Conservation (phyloP, 352 stramenopile species). For the Thalassiosira exigua region DNA sequence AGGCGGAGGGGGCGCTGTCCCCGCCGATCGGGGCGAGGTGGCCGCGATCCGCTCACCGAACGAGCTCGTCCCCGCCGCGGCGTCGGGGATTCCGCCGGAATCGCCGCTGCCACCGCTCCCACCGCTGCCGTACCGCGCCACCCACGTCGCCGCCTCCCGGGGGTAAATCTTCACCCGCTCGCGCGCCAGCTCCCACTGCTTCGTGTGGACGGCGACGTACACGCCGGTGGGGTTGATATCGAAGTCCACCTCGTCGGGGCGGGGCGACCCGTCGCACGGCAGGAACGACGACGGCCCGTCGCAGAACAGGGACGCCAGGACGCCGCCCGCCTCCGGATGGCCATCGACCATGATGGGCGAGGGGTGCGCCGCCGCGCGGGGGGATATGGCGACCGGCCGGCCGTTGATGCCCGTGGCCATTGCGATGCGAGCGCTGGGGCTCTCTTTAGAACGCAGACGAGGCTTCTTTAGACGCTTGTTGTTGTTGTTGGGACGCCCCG, state of each 20-base stretch:
- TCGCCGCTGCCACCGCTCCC: neutral
- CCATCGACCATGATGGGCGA: neutral
- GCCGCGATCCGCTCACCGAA: neutral
- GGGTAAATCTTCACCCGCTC: constrained; percentile 45
- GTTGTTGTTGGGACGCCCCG: too few relatives aligned
- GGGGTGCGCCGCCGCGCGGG: neutral
- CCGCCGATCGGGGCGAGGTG: constrained; percentile 8
- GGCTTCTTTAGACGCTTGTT: too few relatives aligned
- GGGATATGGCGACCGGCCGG: constrained; percentile 17
- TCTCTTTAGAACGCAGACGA: too few relatives aligned
- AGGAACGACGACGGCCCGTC: neutral
- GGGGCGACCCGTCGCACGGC: constrained; percentile 25
- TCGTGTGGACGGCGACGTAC: constrained; percentile 75
- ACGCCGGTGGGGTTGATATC: constrained; percentile 73
- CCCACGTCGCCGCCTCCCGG: constrained; percentile 51
- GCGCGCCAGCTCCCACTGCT: constrained; percentile 69
- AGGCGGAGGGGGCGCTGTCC: neutral
- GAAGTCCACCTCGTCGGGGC: constrained; percentile 60
- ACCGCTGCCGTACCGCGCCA: constrained; percentile 30
- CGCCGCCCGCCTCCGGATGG: neutral
- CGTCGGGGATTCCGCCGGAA: neutral
- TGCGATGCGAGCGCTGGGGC: too few relatives aligned
- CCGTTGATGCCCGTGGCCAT: constrained; percentile 22
- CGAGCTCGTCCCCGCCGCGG: neutral
- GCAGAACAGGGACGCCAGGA: constrained; percentile 16